A percentile compares a stretch with the other conserved stretches of the same genome.
Conservation (phyloP, 805 yeast genomes). For the Jamesozyma piceae region DNA sequence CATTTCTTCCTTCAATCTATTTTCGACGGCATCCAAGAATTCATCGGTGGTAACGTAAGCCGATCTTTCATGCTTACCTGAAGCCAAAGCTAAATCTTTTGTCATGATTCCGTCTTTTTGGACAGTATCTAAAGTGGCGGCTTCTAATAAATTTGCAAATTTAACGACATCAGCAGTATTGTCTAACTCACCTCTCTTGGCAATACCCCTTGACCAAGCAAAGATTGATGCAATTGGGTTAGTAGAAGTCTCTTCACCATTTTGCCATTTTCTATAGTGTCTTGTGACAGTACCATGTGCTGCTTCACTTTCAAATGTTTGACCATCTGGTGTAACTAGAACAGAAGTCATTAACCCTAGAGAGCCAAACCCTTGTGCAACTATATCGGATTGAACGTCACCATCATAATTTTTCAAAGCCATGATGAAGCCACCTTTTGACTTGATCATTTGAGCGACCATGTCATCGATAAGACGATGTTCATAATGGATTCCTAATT, state of each 20-base stretch:
- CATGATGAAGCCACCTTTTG: slow-evolving; percentile 72
- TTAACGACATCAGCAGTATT: slow-evolving; percentile 58
- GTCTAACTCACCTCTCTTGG: slow-evolving; percentile 73
- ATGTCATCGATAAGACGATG: slow-evolving; percentile 79
- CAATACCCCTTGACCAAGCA: slow-evolving; percentile 80
- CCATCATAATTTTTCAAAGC: slow-evolving; percentile 82
- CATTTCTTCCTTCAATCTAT: slow-evolving; percentile 36
- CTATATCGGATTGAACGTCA: slow-evolving; percentile 78
- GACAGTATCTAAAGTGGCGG: slow-evolving; percentile 63
- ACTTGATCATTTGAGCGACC: slow-evolving; percentile 84
- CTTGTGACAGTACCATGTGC: slow-evolving; percentile 86
- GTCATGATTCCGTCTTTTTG: slow-evolving; percentile 71
- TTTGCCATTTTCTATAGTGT: slow-evolving; percentile 74
- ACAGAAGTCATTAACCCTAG: slow-evolving; percentile 79
- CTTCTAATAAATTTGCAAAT: slow-evolving; percentile 57
- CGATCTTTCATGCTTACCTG: slow-evolving; percentile 50
- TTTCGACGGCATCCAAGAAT: slow-evolving; percentile 69
- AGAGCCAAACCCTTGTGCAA: slow-evolving; percentile 82
- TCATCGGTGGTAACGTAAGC: slow-evolving; percentile 66
- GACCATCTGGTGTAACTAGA: slow-evolving; percentile 75
- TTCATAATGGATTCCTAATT: slow-evolving; percentile 58
- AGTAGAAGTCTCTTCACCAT: slow-evolving; percentile 75
- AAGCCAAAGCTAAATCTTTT: slow-evolving; percentile 69
- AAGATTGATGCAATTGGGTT: slow-evolving; percentile 79
- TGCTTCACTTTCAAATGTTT: slow-evolving; percentile 78